Evolutionary conservation across 306 rosid species (phyloP), one percentile per base, ranked within the genome.

Genomic region (Quillaja saponaria): DNA sequence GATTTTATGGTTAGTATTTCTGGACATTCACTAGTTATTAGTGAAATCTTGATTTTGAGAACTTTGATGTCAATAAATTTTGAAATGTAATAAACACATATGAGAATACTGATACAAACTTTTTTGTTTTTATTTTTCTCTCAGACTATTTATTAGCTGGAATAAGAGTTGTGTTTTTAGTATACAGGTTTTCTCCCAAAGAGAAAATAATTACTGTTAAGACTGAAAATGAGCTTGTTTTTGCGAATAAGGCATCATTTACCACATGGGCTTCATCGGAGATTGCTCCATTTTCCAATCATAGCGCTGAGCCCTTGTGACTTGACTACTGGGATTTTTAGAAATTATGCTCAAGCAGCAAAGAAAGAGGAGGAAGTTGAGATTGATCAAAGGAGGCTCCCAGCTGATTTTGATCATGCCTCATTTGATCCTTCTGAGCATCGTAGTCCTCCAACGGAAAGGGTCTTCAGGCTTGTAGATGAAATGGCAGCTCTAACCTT

Each of bases 311-410:
- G 71, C 55, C 55, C 66, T 11, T 65, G 73, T 51, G 56, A 41
- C 21, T 12, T 65, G 34, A 76, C 60, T 74, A 83, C 72, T 25
- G 31, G 31, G 11, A 55, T 67, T 16, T 69, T 54, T 18, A 78
- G 81, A 76, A 61, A 69, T 68, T 72, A 78, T 57, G 74, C 82
- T 78, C 96, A 86, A 64, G 82, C 96, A 11, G 92, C 92, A 8
- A 70, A 71, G 69, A 89, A 87, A 20, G 87, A 80, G 8, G 87
- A 85, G 59, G 95, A 91, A 17, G 85, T 82, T 46, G 96, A 91
- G 79, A 80, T 88, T 73, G 96, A 91, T 56, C 97, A 91, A 58
- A 81, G 88, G 70, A 84, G 88, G 57, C 97, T 91, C 66, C 97
- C 97, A 2, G 84, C 96, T 69, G 95, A 91, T 81, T 91, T 86